Evolutionary conservation across 192 early-diverging fungal species (phyloP).

Genomic region (Paraglomus occultum): DNA sequence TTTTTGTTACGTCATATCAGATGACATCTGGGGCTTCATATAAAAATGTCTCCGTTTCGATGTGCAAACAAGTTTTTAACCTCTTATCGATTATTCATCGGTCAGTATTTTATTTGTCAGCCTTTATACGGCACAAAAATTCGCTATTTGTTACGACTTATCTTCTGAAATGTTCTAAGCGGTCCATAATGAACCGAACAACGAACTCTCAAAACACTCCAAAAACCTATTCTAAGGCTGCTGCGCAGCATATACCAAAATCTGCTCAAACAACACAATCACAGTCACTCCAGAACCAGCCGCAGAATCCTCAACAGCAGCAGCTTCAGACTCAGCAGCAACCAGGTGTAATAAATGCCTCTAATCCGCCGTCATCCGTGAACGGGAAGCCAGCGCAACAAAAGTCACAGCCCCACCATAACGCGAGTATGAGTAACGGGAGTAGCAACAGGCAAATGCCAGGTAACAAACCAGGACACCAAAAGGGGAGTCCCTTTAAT

Average conservation of each 20-base stretch:
- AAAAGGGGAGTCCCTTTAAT: not conserved
- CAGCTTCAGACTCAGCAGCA: conserved; percentile 15
- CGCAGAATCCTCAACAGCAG: conserved; percentile 13
- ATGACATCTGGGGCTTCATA: no score
- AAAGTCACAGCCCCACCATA: conserved; percentile 24
- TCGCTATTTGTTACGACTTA: conserved; percentile 27
- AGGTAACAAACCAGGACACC: not conserved
- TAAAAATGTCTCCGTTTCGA: no score
- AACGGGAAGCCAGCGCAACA: conserved; percentile 25
- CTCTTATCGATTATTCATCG: no score
- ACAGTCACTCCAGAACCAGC: not conserved
- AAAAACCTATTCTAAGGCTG: conserved; percentile 25
- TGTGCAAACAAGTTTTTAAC: no score
- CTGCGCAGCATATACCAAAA: conserved; percentile 31
- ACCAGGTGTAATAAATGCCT: not conserved
- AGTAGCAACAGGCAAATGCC: not conserved
- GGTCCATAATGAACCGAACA: conserved; percentile 27
- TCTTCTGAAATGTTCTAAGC: conserved; percentile 23
- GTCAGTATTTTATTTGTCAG: no score
- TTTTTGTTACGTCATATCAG: no score
- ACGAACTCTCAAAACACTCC: conserved; percentile 18
- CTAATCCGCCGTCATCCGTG: conserved; percentile 20
- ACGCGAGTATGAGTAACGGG: conserved; percentile 12
- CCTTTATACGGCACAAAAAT: not conserved
- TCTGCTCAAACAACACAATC: conserved; percentile 2